Conservation (phyloP, 2,329 filamentous ascomycete species). For the Macrophomina pseudophaseolina region DNA sequence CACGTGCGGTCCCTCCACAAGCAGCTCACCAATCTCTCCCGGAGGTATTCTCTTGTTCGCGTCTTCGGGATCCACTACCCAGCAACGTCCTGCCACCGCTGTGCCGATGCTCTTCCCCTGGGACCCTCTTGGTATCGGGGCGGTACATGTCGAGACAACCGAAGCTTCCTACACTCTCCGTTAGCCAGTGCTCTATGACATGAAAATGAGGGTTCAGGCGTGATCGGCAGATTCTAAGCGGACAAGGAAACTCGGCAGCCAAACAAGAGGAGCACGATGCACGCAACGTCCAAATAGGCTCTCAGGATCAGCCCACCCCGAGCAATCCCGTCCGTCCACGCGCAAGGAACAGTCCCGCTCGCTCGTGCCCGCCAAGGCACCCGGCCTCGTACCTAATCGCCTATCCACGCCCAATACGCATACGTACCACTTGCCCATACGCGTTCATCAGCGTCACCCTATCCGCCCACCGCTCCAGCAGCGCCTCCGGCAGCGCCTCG, state of each 20-base stretch:
- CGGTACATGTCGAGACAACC: conserved; percentile 12
- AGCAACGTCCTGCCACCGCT: conserved; percentile 31
- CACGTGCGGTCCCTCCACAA: conserved; percentile 53
- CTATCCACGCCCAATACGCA: too few species aligned
- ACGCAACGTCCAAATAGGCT: too few species aligned
- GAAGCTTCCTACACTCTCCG: background rate
- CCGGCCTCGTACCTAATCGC: too few species aligned
- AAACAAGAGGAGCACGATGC: too few species aligned
- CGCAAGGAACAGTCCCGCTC: too few species aligned
- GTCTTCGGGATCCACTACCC: conserved; percentile 42
- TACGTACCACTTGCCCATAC: conserved; percentile 37
- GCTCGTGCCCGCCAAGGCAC: too few species aligned
- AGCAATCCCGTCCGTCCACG: too few species aligned
- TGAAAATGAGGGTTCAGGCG: background rate
- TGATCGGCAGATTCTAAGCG: too few species aligned
- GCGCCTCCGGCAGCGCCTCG: conserved; percentile 40
- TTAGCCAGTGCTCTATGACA: background rate
- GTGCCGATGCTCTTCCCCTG: conserved; percentile 29
- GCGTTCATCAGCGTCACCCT: conserved; percentile 45
- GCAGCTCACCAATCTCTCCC: conserved; percentile 54
- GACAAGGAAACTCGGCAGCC: too few species aligned
- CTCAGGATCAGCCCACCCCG: too few species aligned
- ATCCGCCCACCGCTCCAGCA: conserved; percentile 41
- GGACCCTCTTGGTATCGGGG: background rate
- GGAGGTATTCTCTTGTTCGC: conserved; percentile 42